A percentile compares a stretch with the other conserved stretches of the same genome.
Evolutionary conservation across 169 alveolate genomes (phyloP).

Genomic region (Plasmodium coatneyi): DNA sequence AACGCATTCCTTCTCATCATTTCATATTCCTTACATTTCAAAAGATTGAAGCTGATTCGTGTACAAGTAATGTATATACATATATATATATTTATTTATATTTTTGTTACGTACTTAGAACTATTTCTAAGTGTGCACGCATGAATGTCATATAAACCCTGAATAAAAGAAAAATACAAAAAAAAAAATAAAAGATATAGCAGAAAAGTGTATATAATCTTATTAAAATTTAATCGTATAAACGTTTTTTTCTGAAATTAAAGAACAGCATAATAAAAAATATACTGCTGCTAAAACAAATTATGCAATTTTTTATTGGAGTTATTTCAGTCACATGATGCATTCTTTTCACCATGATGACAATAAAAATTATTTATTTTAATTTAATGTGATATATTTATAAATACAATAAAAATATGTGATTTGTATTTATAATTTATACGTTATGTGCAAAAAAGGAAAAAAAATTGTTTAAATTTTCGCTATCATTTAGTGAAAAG

Average conservation of each 20-base stretch:
- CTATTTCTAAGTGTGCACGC: not conserved
- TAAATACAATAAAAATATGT: not conserved
- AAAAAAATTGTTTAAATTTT: too few species aligned
- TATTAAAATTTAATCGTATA: not conserved
- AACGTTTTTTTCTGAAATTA: not conserved
- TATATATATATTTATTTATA: not conserved
- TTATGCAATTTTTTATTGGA: not conserved
- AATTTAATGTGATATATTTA: not conserved
- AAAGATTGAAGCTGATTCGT: not conserved
- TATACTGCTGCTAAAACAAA: not conserved
- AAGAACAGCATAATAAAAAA: not conserved
- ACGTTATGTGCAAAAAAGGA: not conserved
- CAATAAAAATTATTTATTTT: not conserved
- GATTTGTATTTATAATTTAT: not conserved
- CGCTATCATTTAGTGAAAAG: not conserved
- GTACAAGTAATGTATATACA: not conserved
- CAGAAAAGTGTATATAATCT: not conserved
- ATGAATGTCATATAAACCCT: not conserved
- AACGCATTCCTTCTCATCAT: not conserved
- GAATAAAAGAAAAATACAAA: not conserved
- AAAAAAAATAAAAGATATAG: not conserved
- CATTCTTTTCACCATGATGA: not conserved
- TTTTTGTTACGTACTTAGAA: not conserved
- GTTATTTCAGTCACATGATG: not conserved
- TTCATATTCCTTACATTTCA: not conserved